Conservation (phyloP, 2,329 filamentous ascomycete species). For the Aspergillus flavus region DNA sequence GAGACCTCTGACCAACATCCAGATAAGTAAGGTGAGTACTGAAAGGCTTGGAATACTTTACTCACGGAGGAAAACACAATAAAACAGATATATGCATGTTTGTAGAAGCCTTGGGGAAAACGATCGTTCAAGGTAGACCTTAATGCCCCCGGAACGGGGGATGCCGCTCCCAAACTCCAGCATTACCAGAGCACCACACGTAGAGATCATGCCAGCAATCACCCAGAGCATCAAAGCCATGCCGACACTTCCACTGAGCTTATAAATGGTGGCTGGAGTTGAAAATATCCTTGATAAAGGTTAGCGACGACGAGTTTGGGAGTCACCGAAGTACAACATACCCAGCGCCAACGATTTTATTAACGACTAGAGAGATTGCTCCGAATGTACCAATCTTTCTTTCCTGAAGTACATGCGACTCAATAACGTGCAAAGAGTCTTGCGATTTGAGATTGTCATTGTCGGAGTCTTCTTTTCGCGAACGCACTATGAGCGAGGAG, state of each 20-base stretch:
- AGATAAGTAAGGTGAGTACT: background rate
- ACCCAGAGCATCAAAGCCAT: slow-evolving; percentile 59
- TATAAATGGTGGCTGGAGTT: slow-evolving; percentile 60
- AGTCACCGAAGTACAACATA: slow-evolving; percentile 8
- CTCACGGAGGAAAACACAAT: slow-evolving; percentile 44
- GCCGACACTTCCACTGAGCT: slow-evolving; percentile 58
- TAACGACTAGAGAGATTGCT: slow-evolving; percentile 24
- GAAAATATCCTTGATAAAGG: slow-evolving; percentile 47
- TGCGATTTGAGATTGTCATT: background rate
- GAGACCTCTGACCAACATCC: slow-evolving; percentile 13
- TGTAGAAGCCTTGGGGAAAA: slow-evolving; percentile 51
- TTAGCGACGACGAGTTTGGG: background rate
- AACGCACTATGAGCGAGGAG: background rate
- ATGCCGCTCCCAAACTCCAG: slow-evolving; percentile 51
- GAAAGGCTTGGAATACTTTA: background rate
- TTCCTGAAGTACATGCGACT: slow-evolving; percentile 23
- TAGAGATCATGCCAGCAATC: slow-evolving; percentile 51
- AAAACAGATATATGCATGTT: slow-evolving; percentile 53
- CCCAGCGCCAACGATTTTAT: slow-evolving; percentile 27
- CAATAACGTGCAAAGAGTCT: slow-evolving; percentile 3
- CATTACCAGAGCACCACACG: slow-evolving; percentile 51
- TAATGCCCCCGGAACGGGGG: slow-evolving; percentile 50
- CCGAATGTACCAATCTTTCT: slow-evolving; percentile 23
- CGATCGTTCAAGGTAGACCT: slow-evolving; percentile 51
- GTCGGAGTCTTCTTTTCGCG: background rate